Percentiles rank a stretch among this genome's conserved stretches.
Conservation (phyloP, 768 basidiomycete genomes). For the Strobilomyces echinocephalus region DNA sequence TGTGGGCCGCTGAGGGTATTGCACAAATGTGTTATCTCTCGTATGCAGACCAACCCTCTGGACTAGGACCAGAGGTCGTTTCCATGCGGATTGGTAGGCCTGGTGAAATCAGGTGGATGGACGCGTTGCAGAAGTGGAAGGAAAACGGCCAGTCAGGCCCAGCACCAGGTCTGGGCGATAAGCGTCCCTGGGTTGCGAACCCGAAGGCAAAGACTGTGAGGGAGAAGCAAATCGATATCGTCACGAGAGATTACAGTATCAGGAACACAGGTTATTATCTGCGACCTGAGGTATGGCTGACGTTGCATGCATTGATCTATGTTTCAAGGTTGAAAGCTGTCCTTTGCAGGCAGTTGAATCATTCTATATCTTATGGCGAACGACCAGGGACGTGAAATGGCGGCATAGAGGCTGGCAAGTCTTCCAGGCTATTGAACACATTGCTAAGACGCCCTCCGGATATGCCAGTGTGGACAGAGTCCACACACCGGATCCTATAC, state of each 20-base stretch:
- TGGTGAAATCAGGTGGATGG: slow-evolving; percentile 25
- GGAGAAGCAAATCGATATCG: slow-evolving; percentile 20
- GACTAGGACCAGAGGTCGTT: slow-evolving; percentile 63
- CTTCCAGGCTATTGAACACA: slow-evolving; percentile 59
- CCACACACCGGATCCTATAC: slow-evolving; percentile 34
- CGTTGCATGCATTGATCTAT: background rate
- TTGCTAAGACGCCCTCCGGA: slow-evolving; percentile 54
- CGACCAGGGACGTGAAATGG: slow-evolving; percentile 66
- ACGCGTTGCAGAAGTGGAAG: slow-evolving; percentile 45
- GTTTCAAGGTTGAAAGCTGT: slow-evolving; percentile 5
- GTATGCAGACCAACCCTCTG: slow-evolving; percentile 67
- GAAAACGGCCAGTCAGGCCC: slow-evolving; percentile 39
- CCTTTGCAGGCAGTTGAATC: slow-evolving; percentile 61
- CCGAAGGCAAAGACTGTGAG: slow-evolving; percentile 12
- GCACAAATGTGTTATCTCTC: slow-evolving; percentile 66
- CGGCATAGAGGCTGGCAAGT: slow-evolving; percentile 67
- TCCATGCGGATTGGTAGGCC: slow-evolving; percentile 25
- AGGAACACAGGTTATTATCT: slow-evolving; percentile 48
- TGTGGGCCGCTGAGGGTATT: slow-evolving; percentile 74
- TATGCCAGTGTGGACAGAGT: slow-evolving; percentile 57
- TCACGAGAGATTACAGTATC: slow-evolving; percentile 51
- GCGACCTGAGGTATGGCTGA: slow-evolving; percentile 59
- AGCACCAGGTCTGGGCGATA: slow-evolving; percentile 51
- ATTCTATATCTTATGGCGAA: slow-evolving; percentile 65
- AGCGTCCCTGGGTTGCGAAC: slow-evolving; percentile 26